Base-by-base conservation (phyloP, 2,329 filamentous ascomycete species). In the Plenodomus lindquistii region DNA sequence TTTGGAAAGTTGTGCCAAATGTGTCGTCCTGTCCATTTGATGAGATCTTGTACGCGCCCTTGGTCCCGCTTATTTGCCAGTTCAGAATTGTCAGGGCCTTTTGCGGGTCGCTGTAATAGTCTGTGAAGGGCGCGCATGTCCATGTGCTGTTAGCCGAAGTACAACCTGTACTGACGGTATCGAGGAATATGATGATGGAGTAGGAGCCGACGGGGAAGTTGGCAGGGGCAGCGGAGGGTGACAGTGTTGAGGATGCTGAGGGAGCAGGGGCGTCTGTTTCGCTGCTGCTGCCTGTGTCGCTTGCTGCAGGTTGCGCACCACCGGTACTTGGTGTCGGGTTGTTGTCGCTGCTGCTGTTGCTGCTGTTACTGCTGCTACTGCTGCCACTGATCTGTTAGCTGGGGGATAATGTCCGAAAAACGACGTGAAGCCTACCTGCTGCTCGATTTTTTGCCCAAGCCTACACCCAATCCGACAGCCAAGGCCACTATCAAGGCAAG, bases 151-250 rank as follows among this genome's bases (percentile, higher is more conserved):
- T 55, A 56, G 82, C 79, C 13, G 80, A 77, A 1, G 83, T 85
- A 69, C 86, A 89, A 40, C 75, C 75, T 6, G 81, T 79, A 15
- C 73, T 70, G 2, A 79, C 71, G 4, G 74, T 79, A 41, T 77
- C 74, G 34, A 89, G 80, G 49, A 80, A 80, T 18, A 84, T 83
- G 6, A 79, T 74, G 57, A 89, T 76, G 31, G 80, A 75, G 67
- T 83, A 88, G n/a, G 81, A 78, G 5, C 86, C 86, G 1, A 80
- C 72, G 1, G 86, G 86, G 59, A 87, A 87, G 44, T 71, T 65
- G 11, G 64, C 54, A 16, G 65, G 62, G 3, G 55, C 45, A 18
- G 62, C 37, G 1, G 52, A 54, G 3, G 54, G 41, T 4, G 65
- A 46, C 4, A 57, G 46, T 11, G 63, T 52, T 2, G 61, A 49